A percentile compares a stretch with the other conserved stretches of the same genome.
Conservation (phyloP, 2,329 filamentous ascomycete genomes). For the Sordariomycetes sp. region DNA sequence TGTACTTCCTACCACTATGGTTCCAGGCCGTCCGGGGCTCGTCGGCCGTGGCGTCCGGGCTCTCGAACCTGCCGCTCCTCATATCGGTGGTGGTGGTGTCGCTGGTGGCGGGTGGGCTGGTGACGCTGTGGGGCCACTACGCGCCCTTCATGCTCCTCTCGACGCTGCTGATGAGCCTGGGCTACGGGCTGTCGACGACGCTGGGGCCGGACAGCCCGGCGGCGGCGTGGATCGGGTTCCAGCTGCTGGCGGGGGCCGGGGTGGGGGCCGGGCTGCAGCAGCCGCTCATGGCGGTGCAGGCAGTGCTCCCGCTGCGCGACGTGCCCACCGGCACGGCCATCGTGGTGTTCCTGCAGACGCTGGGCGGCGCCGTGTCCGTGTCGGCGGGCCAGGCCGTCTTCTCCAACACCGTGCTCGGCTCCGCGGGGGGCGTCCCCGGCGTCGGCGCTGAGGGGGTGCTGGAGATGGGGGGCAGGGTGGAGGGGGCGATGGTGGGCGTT, state of each 20-base stretch:
- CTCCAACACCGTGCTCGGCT: background rate
- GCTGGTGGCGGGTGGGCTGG: slow-evolving; percentile 17
- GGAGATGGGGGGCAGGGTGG: background rate
- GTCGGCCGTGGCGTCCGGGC: slow-evolving; percentile 21
- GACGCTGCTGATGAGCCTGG: slow-evolving; percentile 16
- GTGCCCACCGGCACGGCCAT: slow-evolving; percentile 34
- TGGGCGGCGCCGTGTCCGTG: slow-evolving; percentile 37
- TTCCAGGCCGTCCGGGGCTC: slow-evolving; percentile 26
- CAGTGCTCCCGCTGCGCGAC: slow-evolving; percentile 27
- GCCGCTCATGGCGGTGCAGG: slow-evolving; percentile 32
- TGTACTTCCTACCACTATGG: slow-evolving; percentile 24
- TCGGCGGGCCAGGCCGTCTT: slow-evolving; percentile 40
- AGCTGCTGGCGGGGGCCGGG: slow-evolving; percentile 17
- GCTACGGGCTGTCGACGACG: slow-evolving; percentile 25
- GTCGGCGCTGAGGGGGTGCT: background rate
- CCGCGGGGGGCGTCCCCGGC: slow-evolving; percentile 13
- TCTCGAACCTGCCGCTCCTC: slow-evolving; percentile 23
- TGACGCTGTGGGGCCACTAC: slow-evolving; percentile 26
- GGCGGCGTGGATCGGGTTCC: slow-evolving; percentile 7
- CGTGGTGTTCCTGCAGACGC: slow-evolving; percentile 32
- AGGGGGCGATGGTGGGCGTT: background rate
- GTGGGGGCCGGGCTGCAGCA: slow-evolving; percentile 32
- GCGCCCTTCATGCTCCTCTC: slow-evolving; percentile 24
- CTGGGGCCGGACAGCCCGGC: slow-evolving; percentile 16
- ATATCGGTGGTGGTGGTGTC: slow-evolving; percentile 20